phyloP scores from a whole-genome alignment of 1,284 basidiomycete species.

The Malassezia dermatis region DNA sequence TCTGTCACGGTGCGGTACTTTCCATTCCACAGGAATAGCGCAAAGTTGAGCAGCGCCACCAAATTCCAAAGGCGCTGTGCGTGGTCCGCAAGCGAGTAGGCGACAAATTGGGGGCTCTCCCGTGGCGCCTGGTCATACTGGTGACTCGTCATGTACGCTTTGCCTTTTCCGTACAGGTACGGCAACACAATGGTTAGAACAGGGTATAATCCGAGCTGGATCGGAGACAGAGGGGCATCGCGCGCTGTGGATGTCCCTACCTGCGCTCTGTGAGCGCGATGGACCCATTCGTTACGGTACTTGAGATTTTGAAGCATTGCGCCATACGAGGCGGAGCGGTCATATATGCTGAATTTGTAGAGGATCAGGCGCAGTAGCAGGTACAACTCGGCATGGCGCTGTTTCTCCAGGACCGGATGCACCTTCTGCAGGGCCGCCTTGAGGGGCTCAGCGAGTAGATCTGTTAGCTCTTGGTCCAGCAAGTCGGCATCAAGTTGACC shows the following conservation, averaged over 20 bases:
- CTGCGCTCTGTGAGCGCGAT: conserved; percentile 15
- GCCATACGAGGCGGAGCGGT: conserved; percentile 73
- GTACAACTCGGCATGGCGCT: conserved; percentile 69
- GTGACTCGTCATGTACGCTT: conserved; percentile 64
- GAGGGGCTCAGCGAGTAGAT: conserved; percentile 73
- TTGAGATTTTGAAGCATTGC: conserved; percentile 76
- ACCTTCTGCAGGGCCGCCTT: conserved; percentile 56
- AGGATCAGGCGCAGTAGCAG: conserved; percentile 66
- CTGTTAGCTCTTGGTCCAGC: conserved; percentile 77
- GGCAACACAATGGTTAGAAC: conserved; percentile 65
- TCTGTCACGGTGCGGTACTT: conserved; percentile 79
- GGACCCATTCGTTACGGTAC: conserved; percentile 48
- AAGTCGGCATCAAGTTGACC: conserved; percentile 85
- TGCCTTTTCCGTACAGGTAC: conserved; percentile 65
- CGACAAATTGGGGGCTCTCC: conserved; percentile 52
- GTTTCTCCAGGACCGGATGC: conserved; percentile 58
- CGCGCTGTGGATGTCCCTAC: conserved; percentile 28
- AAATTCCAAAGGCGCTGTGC: conserved; percentile 59
- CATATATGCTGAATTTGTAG: conserved; percentile 75
- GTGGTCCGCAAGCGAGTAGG: conserved; percentile 63
- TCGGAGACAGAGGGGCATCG: conserved; percentile 26
- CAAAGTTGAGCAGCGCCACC: conserved; percentile 63
- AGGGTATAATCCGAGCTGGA: conserved; percentile 55
- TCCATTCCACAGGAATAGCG: conserved; percentile 75
- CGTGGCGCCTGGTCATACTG: conserved; percentile 67